Conservation (phyloP, 2,329 filamentous ascomycete genomes). For the Ascosphaera pollenicola region DNA sequence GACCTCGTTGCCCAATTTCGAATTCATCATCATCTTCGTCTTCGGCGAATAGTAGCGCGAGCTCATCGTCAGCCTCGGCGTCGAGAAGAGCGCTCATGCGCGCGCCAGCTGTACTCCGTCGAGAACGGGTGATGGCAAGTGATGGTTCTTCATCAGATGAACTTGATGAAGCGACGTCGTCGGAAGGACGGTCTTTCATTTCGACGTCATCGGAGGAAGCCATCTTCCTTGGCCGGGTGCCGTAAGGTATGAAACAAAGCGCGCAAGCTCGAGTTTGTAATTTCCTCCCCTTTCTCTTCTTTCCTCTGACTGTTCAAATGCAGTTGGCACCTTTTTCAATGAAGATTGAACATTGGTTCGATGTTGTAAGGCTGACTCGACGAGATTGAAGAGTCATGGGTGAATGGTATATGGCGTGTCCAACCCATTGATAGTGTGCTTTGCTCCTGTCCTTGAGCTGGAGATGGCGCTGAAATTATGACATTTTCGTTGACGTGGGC, state of each 20-base stretch:
- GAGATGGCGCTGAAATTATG: too few species aligned
- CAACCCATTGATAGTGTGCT: too few species aligned
- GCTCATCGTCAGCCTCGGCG: conserved; percentile 44
- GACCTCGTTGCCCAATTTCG: conserved; percentile 7
- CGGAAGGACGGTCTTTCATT: conserved; percentile 9
- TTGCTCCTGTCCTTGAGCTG: too few species aligned
- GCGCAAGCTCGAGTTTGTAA: neutral
- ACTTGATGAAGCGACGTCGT: conserved; percentile 3
- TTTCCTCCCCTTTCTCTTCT: neutral
- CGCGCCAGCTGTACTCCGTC: conserved; percentile 64
- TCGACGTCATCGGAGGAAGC: conserved; percentile 10
- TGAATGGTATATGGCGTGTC: too few species aligned
- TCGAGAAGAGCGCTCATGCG: conserved; percentile 60
- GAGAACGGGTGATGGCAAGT: conserved; percentile 50
- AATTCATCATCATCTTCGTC: conserved; percentile 40
- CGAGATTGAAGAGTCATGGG: too few species aligned
- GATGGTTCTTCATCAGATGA: conserved; percentile 17
- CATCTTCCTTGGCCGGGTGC: conserved; percentile 8
- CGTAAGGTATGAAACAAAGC: neutral
- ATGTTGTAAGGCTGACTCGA: too few species aligned
- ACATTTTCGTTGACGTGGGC: too few species aligned
- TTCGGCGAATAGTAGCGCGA: conserved; percentile 57
- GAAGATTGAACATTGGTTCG: too few species aligned
- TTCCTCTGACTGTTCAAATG: neutral
- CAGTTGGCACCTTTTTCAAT: too few species aligned